Evolutionary conservation across 441 rosid genomes (phyloP), one percentile per base, ranked within the genome.

Genomic region (Gossypium trilobum): DNA sequence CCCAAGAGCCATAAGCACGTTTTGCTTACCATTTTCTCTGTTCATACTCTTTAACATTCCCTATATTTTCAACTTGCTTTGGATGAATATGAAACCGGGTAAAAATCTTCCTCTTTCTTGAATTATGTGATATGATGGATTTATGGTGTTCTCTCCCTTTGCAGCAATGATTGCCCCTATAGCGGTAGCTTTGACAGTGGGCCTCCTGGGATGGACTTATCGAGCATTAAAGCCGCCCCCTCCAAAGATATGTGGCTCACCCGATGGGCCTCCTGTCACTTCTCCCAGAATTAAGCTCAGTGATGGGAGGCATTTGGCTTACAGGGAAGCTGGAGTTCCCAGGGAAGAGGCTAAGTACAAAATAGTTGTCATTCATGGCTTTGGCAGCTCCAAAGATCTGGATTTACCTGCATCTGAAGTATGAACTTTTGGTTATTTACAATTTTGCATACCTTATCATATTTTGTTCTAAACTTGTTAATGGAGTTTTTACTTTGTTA

Each of bases 241-340:
- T 70, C 85, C 96, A 1, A 84, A 85, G 75, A 80, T 92, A 58
- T 92, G 98, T 68, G 96, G 97, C 9, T 82, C 83, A 6, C 80
- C 85, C 1, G 75, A 79, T 11, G 95, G 96, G 56, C 92, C 95
- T 42, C 88, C 85, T 1, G 73, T 92, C 55, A 88, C 89, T 50
- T 89, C 95, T 25, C 89, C 91, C 0, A 79, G 95, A 80, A 42
- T 92, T 54, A 85, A 82, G 73, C 91, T 92, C 72, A 73, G 82
- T 59, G 93, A 89, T 70, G 95, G 97, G 27, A 86, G 97, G 80
- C 81, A 88, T 82, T 74, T 93, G 74, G 91, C 97, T 25, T 93
- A 89, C 75, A 82, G 84, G 74, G 97, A 92, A 80, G 54, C 79
- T 0, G 96, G 97, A n/a, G 80, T 89, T 73, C 82, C 86, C 14